Base-by-base conservation (phyloP, 1,139 yeast species). In the Ogataea hybrid region DNA sequence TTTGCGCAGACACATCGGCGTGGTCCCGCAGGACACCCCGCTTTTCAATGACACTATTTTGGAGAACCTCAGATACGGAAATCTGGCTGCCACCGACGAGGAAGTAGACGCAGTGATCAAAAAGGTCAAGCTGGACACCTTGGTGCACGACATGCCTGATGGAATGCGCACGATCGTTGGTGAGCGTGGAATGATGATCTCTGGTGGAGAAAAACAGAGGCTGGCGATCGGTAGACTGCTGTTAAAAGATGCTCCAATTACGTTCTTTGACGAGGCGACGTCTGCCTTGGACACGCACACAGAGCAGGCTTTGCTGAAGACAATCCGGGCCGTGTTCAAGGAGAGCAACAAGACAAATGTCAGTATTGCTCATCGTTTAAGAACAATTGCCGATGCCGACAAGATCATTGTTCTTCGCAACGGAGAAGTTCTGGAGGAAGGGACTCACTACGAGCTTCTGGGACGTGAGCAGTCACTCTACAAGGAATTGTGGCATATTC, bases 11-110 rank as follows among this genome's bases (percentile, higher is more conserved):
- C 68, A 78, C 6, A 78, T 92, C 49, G 98, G 97, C 25, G 94
- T 92, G 21, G 98, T 92, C 2, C 98, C 99, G 1, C 99, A 92
- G 63, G 99, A 92, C 53, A 90, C 97, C 0, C 98, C 98, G 4
- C 68, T 92, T 42, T 92, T 92, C 68, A 94, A 92, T 60, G 97
- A 90, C 49, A 77, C 96, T 1, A 87, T 92, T 38, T 64, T 81
- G 59, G 95, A 90, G 59, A 92, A 92, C 59, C 81, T 92, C 35
- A 71, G 94, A 43, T 92, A 89, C 64, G 99, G 98, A 23, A 70
- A 87, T 32, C 70, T 90, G 37, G 69, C 73, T 27, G 89, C 97
- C 0, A 64, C 78, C 0, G 85, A 87, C 52, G 84, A 74, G 33
- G 95, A 90, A 54, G 86, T 94, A 3, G 52, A 64, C 10, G 64